Evolutionary conservation across 768 basidiomycete genomes (phyloP).

Genomic region (Royoungia palumana): DNA sequence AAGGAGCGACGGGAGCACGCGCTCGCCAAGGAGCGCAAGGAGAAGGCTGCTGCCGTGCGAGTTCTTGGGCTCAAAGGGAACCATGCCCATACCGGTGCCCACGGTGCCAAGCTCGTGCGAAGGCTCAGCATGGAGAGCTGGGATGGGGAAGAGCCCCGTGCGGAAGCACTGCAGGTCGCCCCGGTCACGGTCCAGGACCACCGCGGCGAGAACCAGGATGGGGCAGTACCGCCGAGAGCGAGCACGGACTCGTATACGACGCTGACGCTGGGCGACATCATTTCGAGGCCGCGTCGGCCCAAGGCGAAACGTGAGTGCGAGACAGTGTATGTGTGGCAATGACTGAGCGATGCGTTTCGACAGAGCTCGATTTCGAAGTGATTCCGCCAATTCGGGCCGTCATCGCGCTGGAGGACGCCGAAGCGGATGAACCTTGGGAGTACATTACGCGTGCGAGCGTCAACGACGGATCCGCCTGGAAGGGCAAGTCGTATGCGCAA

Average conservation of each 20-base stretch:
- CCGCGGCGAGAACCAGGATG: neutral
- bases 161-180: neutral
- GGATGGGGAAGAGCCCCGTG: slow-evolving; percentile 23
- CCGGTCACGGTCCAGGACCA: neutral
- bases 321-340: no score
- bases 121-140: slow-evolving; percentile 28
- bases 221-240: slow-evolving; percentile 3
- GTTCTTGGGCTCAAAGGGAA: slow-evolving; percentile 19
- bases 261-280: slow-evolving; percentile 28
- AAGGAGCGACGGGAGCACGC: slow-evolving; percentile 33
- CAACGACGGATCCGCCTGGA: slow-evolving; percentile 27
- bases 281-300: slow-evolving; percentile 21
- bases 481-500: slow-evolving; percentile 33
- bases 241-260: slow-evolving; percentile 10
- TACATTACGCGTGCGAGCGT: slow-evolving; percentile 30
- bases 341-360: neutral
- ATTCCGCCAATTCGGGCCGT: slow-evolving; percentile 30
- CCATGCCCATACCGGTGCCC: neutral
- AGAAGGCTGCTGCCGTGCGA: slow-evolving; percentile 18
- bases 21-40: slow-evolving; percentile 31
- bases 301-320: slow-evolving; percentile 25
- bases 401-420: slow-evolving; percentile 30
- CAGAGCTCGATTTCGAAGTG: slow-evolving; percentile 30
- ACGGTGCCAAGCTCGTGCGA: slow-evolving; percentile 18
- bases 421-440: slow-evolving; percentile 31